phyloP scores from a whole-genome alignment of 192 early-diverging fungal species.

The Gamsiella multidivaricata region DNA sequence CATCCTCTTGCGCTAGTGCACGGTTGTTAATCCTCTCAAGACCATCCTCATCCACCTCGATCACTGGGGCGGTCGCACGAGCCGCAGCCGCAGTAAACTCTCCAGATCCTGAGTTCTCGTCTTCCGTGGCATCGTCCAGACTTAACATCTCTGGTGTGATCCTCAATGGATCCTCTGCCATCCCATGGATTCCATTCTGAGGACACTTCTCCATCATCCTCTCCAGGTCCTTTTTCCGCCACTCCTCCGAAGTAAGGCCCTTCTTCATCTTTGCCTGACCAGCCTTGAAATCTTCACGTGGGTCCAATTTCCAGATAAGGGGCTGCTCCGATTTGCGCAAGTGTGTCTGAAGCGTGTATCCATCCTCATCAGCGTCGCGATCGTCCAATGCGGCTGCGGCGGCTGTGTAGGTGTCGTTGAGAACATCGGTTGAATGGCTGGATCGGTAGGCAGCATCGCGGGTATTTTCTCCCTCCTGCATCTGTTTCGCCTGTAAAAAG shows the following conservation, averaged over 20 bases:
- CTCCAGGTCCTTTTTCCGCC: neutral
- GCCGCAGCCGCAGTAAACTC: neutral
- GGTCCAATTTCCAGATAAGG: constrained; percentile 40
- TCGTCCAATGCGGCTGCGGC: constrained; percentile 2
- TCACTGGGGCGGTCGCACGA: neutral
- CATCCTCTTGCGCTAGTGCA: neutral
- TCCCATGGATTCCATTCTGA: constrained; percentile 24
- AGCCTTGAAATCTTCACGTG: constrained; percentile 44
- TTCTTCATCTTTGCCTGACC: constrained; percentile 43
- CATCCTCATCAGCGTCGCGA: neutral
- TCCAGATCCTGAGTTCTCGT: neutral
- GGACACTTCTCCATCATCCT: constrained; percentile 18
- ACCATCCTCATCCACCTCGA: constrained; percentile 2
- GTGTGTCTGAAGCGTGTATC: neutral
- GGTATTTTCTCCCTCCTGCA: constrained; percentile 27
- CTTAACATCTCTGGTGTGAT: constrained; percentile 23
- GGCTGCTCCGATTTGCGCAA: constrained; percentile 37
- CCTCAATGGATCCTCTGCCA: constrained; percentile 5
- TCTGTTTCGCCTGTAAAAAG: constrained; percentile 26
- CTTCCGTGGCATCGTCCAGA: neutral
- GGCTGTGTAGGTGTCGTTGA: constrained; percentile 7
- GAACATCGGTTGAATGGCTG: neutral
- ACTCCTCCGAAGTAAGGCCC: neutral
- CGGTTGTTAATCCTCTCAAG: constrained; percentile 10
- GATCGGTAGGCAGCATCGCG: neutral